Percentiles rank a stretch among this genome's conserved stretches.
These are phyloP conservation scores for Cladosporium sp. DNA, from an alignment of 2,329 filamentous ascomycete species.

Conservation along the genomic window DNA sequence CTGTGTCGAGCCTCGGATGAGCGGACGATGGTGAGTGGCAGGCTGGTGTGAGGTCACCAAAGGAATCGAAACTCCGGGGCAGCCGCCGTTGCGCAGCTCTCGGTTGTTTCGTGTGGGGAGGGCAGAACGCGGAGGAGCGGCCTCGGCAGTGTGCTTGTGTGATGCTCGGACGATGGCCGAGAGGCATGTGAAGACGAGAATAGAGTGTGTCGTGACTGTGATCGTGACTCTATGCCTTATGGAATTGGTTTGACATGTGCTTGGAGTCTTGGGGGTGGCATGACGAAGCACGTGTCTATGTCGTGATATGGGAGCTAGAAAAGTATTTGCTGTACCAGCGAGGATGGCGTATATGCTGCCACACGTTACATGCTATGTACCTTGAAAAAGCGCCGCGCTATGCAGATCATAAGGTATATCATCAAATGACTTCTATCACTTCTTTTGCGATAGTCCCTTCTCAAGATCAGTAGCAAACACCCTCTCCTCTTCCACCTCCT, in stretches of 20 bases:
- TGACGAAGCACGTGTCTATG: neutral
- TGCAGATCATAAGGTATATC: neutral
- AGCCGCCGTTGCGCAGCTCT: neutral
- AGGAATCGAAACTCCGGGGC: neutral
- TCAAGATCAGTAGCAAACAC: constrained; percentile 19
- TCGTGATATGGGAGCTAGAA: neutral
- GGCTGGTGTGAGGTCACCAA: constrained; percentile 4
- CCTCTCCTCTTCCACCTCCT: constrained; percentile 23
- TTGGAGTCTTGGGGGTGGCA: neutral
- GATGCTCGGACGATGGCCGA: neutral
- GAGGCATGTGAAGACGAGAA: constrained; percentile 8
- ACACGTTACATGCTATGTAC: neutral
- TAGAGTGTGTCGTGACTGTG: neutral
- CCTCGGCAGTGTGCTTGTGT: neutral
- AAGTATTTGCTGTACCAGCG: neutral
- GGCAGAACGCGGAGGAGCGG: constrained; percentile 1
- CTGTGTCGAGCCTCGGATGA: constrained; percentile 19
- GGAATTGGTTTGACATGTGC: neutral
- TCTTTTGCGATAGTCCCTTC: constrained; percentile 13
- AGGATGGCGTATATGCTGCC: neutral
- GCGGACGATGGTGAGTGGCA: constrained; percentile 14
- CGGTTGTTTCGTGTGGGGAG: neutral
- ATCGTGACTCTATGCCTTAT: neutral
- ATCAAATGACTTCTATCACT: neutral
- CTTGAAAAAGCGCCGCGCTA: constrained; percentile 2